Percentiles rank a stretch among this genome's conserved stretches.
Conservation (phyloP, 345 rosid species). For the Melaleuca quinquenervia region DNA sequence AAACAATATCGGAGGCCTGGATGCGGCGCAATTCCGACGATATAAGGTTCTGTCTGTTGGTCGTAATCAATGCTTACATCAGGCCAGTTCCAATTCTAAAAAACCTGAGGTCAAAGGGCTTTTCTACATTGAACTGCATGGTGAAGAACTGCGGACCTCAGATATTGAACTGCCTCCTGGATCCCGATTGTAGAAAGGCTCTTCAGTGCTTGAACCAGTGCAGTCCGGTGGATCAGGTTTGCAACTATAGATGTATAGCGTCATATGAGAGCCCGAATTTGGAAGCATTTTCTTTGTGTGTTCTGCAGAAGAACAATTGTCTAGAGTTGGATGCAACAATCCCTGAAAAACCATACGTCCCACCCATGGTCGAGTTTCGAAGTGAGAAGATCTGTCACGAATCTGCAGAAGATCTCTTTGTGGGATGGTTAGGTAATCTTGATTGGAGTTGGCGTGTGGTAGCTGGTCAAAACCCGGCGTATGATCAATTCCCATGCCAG, state of each 20-base stretch:
- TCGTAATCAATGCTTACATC: slow-evolving; percentile 75
- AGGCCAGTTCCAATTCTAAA: slow-evolving; percentile 68
- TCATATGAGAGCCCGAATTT: slow-evolving; percentile 83
- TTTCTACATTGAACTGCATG: slow-evolving; percentile 82
- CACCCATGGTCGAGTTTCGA: slow-evolving; percentile 59
- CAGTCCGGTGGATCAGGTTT: slow-evolving; percentile 90
- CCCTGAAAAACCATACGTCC: slow-evolving; percentile 56
- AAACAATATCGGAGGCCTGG: slow-evolving; percentile 81
- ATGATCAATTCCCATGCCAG: slow-evolving; percentile 94
- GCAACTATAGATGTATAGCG: slow-evolving; percentile 85
- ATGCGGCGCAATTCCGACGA: slow-evolving; percentile 73
- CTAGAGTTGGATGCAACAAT: slow-evolving; percentile 67
- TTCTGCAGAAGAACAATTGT: slow-evolving; percentile 78
- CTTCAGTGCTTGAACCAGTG: slow-evolving; percentile 85
- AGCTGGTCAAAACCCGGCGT: slow-evolving; percentile 95
- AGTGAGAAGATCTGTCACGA: slow-evolving; percentile 52
- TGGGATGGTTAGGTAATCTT: slow-evolving; percentile 74
- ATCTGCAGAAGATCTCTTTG: slow-evolving; percentile 77
- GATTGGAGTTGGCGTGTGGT: slow-evolving; percentile 95
- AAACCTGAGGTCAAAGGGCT: slow-evolving; percentile 81
- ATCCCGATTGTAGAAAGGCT: slow-evolving; percentile 84
- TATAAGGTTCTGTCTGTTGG: slow-evolving; percentile 72
- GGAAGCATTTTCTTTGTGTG: slow-evolving; percentile 86
- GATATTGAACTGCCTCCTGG: slow-evolving; percentile 70
- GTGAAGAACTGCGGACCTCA: slow-evolving; percentile 78